Base-by-base conservation (phyloP, 2,329 filamentous ascomycete genomes). In the Trichoderma endophyticum region DNA sequence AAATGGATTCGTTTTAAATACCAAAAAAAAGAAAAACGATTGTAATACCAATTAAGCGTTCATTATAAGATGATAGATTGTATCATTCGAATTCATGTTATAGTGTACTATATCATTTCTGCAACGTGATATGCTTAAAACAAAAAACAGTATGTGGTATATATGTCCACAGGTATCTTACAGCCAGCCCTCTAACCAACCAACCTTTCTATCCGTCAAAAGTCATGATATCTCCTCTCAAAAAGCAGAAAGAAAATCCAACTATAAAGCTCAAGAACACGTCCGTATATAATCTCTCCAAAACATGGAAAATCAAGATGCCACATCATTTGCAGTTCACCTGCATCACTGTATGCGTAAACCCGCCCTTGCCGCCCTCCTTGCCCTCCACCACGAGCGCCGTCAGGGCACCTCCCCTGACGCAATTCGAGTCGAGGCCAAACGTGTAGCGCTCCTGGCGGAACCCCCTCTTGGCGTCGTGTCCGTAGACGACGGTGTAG, bases 391-490 rank as follows among this genome's bases (percentile, higher is more conserved):
- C 88, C 3, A 98, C 85, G 72, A 97, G 81, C 1, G 93, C 95
- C 1, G 92, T 93, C 75, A 99, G 83, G 74, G 89, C 85, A 1
- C 90, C 90, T 12, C 94, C 95, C 74, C 88, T 88, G 3, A 93
- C 90, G 79, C 96, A 98, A 0, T 90, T 91, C 0, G 92, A 93
- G 81, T 98, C 96, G 61, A 98, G 84, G 0, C 96, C 96, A 78
- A 94, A 93, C 4, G 91, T 93, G 81, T 93, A 97, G 63, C 87
- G 85, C 64, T 88, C 77, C 72, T 85, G 75, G 36, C 77, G 78
- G 64, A 97, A 86, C 0, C 94, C 94, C 3, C 83, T 83, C 77
- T 91, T 90, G 26, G 93, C 89, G 79, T 98, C 93, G 79, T 98
- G 95, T 6, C 95, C 95, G 81, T 97, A 98, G 71, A 97, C 86